Base-by-base conservation (phyloP, 2,329 filamentous ascomycete genomes). In the Fusarium sp. region DNA sequence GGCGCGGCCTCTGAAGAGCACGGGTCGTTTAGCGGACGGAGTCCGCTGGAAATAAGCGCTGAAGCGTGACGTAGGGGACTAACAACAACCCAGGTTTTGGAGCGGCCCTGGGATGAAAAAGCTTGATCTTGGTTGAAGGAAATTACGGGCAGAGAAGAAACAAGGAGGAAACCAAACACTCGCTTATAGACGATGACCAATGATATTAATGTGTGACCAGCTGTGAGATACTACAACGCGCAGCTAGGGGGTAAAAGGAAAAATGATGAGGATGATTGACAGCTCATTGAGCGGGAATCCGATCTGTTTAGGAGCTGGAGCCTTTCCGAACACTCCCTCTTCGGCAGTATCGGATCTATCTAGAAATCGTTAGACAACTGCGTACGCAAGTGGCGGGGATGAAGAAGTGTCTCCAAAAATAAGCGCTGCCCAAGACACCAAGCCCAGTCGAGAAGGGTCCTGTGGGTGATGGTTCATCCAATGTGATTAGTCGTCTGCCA, bases 371-470 rank as follows among this genome's bases (percentile, higher is more conserved):
- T 60, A 54, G 48, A 49, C 40, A 38, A 36, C 43, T 62, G 51
- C 63, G 57, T 61, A 65, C 53, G 66, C 61, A 64, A 52, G 61
- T 69, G 67, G 66, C 66, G 64, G 58, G 47, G 40, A 29, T 38
- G 35, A 28, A 35, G 19, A 40, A 34, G 7, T 45, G 41, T 35
- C 39, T 46, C 63, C 53, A 69, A 58, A 69, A 67, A 62, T 67
- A 67, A 56, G 62, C 53, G 51, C 56, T 53, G 39, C 46, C 42
- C 35, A 32, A 15, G 13, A 55, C 26, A 11, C 32, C 36, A 41
- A 44, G 29, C 29, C 42, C 25, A 25, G 42, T 22, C 26, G 42
- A 34, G 19, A 38, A 51, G 39, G 49, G 47, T 36, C 25, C 52
- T 44, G 34, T 35, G 9, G 25, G 19, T n/a, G 40, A 52, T 31